A percentile compares a stretch with the other conserved stretches of the same genome.
These are phyloP conservation scores for Omphalotus guepiniiformis DNA, from an alignment of 768 basidiomycete species.

Conservation along the genomic window DNA sequence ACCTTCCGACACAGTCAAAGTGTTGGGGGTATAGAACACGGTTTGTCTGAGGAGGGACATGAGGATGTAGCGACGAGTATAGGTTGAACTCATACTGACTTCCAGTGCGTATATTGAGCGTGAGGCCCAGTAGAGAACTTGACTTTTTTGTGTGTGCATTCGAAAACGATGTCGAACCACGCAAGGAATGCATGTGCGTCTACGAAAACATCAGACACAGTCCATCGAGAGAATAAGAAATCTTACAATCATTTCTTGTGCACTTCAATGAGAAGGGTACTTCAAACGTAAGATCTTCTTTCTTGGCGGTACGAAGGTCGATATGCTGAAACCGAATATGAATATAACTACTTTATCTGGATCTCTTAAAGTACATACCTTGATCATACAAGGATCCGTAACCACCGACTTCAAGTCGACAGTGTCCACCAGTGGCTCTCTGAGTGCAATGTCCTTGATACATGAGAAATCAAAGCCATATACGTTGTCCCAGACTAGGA, in stretches of 20 bases:
- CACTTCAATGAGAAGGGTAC: conserved; percentile 75
- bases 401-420: conserved; percentile 96
- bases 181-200: conserved; percentile 97
- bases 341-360: too few relatives aligned
- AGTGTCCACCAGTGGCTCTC: conserved; percentile 97
- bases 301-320: conserved; percentile 85
- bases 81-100: conserved; percentile 50
- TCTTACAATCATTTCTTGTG: conserved; percentile 88
- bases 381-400: conserved; percentile 86
- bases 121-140: conserved; percentile 98
- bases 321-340: conserved; percentile 80
- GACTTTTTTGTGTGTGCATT: conserved; percentile 93
- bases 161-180: conserved; percentile 98
- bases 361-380: too few relatives aligned
- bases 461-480: conserved; percentile 99
- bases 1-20: conserved; percentile 63
- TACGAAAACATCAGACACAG: conserved; percentile 25
- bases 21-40: conserved; percentile 92
- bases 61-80: not conserved
- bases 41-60: conserved; percentile 63
- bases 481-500: conserved; percentile 98
- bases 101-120: conserved; percentile 95
- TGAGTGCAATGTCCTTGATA: conserved; percentile 96
- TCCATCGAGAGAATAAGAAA: conserved; percentile 2
- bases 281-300: conserved; percentile 90